Evolutionary conservation across 176 grass and related monocot genomes (phyloP).

Genomic region (Canna indica): DNA sequence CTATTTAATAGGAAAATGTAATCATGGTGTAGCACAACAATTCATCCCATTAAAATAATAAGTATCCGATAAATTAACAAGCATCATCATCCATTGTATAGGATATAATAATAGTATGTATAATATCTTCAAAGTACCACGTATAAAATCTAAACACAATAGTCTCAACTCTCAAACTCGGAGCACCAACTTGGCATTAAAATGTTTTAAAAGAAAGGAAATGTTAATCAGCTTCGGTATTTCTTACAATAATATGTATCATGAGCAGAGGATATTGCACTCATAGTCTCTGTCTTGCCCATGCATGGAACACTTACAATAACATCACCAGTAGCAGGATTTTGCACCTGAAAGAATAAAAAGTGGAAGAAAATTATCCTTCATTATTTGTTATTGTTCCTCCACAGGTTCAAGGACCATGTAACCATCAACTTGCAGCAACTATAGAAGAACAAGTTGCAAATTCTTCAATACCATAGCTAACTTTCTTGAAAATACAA

Average conservation of each 20-base stretch:
- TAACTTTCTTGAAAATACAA: too few relatives aligned
- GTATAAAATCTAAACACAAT: neutral
- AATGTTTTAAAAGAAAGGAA: slow-evolving; percentile 15
- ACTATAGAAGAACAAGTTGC: neutral
- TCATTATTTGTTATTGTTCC: neutral
- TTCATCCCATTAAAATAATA: too few relatives aligned
- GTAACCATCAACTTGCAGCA: neutral
- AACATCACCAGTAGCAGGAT: slow-evolving; percentile 90
- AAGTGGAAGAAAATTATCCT: slow-evolving; percentile 4
- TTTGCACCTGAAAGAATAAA: slow-evolving; percentile 45
- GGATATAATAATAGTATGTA: neutral
- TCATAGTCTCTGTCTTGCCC: slow-evolving; percentile 76
- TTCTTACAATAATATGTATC: slow-evolving; percentile 54
- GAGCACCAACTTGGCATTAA: neutral
- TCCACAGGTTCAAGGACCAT: neutral
- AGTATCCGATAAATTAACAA: neutral
- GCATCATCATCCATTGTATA: neutral
- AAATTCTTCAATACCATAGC: too few relatives aligned
- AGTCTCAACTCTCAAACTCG: slow-evolving; percentile 10
- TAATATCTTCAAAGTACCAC: neutral
- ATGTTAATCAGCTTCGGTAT: slow-evolving; percentile 2
- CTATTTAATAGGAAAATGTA: too few relatives aligned
- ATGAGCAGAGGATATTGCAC: slow-evolving; percentile 82
- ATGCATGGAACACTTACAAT: slow-evolving; percentile 72
- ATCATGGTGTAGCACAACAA: too few relatives aligned